Evolutionary conservation across 345 rosid species (phyloP).

Genomic region (Xanthoceras sorbifolium): DNA sequence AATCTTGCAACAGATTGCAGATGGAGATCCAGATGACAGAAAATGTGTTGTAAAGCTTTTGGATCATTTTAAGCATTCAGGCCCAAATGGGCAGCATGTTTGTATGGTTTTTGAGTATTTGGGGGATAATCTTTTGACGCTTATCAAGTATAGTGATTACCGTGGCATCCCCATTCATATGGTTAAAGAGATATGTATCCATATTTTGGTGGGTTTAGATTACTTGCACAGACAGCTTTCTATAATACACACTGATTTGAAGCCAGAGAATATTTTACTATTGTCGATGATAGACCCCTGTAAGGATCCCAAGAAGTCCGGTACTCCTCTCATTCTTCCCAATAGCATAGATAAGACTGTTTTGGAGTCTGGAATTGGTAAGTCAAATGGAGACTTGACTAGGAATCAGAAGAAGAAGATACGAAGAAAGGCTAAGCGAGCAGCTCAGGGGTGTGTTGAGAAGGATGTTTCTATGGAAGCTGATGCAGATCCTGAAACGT

Average conservation of each 20-base stretch:
- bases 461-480: constrained; percentile 43
- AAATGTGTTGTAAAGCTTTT: constrained; percentile 73
- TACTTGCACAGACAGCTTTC: constrained; percentile 76
- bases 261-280: constrained; percentile 68
- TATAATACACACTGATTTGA: constrained; percentile 72
- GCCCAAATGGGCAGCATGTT: constrained; percentile 78
- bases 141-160: constrained; percentile 62
- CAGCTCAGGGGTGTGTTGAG: constrained; percentile 54
- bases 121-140: constrained; percentile 71
- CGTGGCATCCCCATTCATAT: constrained; percentile 55
- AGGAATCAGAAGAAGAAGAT: constrained; percentile 67
- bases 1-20: constrained; percentile 68
- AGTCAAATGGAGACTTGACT: constrained; percentile 49
- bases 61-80: constrained; percentile 80
- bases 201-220: constrained; percentile 63
- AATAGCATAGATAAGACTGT: constrained; percentile 40
- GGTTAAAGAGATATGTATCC: constrained; percentile 63
- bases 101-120: constrained; percentile 82
- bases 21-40: constrained; percentile 62
- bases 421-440: constrained; percentile 57
- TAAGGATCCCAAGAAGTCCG: constrained; percentile 56
- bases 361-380: constrained; percentile 34
- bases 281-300: constrained; percentile 60
- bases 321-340: constrained; percentile 47
- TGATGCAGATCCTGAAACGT: constrained; percentile 40